phyloP scores from a whole-genome alignment of 768 basidiomycete species.

The Daedaleopsis sinensis region DNA sequence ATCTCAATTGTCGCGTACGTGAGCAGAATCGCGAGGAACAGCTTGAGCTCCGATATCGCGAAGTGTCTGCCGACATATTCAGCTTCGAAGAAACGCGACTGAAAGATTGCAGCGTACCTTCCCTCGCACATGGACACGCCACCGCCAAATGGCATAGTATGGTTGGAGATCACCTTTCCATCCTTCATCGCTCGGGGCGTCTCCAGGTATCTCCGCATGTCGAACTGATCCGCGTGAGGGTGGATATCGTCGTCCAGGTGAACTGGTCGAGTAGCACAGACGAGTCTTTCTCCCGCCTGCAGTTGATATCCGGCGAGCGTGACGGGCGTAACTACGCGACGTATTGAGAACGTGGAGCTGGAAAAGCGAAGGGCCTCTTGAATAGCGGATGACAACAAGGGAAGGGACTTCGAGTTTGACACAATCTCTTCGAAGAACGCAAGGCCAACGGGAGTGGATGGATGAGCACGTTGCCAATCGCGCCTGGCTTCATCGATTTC shows the following conservation, averaged over 20 bases:
- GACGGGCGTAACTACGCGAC: slow-evolving; percentile 22
- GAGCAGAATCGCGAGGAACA: slow-evolving; percentile 21
- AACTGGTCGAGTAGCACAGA: slow-evolving; percentile 21
- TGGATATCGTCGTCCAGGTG: slow-evolving; percentile 27
- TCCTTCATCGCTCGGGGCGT: slow-evolving; percentile 15
- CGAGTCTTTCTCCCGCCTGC: slow-evolving; percentile 20
- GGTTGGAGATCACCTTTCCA: slow-evolving; percentile 21
- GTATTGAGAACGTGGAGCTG: slow-evolving; percentile 23
- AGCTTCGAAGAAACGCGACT: background rate
- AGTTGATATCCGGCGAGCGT: slow-evolving; percentile 21
- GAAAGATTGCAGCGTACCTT: slow-evolving; percentile 10
- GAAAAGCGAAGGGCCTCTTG: slow-evolving; percentile 28
- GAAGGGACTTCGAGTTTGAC: slow-evolving; percentile 12
- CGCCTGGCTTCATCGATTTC: slow-evolving; percentile 22
- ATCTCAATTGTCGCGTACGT: slow-evolving; percentile 19
- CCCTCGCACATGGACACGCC: slow-evolving; percentile 33
- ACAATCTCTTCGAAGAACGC: slow-evolving; percentile 11
- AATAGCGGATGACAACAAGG: slow-evolving; percentile 27
- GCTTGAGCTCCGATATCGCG: slow-evolving; percentile 25
- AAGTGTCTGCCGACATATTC: slow-evolving; percentile 19
- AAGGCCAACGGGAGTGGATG: slow-evolving; percentile 10
- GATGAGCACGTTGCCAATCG: slow-evolving; percentile 15
- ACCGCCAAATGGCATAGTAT: slow-evolving; percentile 30
- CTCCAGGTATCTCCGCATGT: slow-evolving; percentile 20
- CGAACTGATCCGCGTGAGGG: slow-evolving; percentile 10